phyloP scores from a whole-genome alignment of 345 rosid genomes.

The Lepidium didymum region DNA sequence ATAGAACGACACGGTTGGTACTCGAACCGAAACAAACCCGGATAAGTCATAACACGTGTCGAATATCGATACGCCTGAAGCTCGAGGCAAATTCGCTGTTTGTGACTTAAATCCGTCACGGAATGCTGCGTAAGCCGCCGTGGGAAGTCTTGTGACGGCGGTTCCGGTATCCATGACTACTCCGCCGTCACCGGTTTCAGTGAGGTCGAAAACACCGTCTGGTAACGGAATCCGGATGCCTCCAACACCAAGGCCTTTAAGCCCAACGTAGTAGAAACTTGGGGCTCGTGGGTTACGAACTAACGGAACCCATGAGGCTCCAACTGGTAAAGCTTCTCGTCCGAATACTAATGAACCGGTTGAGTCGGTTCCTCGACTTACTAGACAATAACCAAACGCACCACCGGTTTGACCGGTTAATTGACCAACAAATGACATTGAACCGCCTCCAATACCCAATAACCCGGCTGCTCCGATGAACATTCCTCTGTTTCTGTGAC shows the following conservation, averaged over 20 bases:
- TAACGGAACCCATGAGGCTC: constrained; percentile 90
- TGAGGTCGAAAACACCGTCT: constrained; percentile 42
- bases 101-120: constrained; percentile 59
- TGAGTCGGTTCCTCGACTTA: constrained; percentile 57
- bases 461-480: constrained; percentile 92
- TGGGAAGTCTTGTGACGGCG: constrained; percentile 82
- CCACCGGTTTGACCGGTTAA: constrained; percentile 79
- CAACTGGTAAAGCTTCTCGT: constrained; percentile 65
- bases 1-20: constrained; percentile 85
- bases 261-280: constrained; percentile 76
- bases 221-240: constrained; percentile 52
- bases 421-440: constrained; percentile 87
- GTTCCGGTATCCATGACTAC: constrained; percentile 99
- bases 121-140: constrained; percentile 56
- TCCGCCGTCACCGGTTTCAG: constrained; percentile 64
- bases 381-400: constrained; percentile 87
- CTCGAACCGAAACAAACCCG: constrained; percentile 77
- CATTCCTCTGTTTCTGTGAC: constrained; percentile 87
- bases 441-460: constrained; percentile 84
- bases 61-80: constrained; percentile 69
- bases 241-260: constrained; percentile 81
- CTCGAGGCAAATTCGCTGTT: constrained; percentile 72
- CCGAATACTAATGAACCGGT: constrained; percentile 83
- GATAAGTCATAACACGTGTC: constrained; percentile 77
- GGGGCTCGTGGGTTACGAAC: constrained; percentile 68